A percentile compares a stretch with the other conserved stretches of the same genome.
Evolutionary conservation across 352 stramenopile species (phyloP).

Genomic region (Pythium dissotocum): DNA sequence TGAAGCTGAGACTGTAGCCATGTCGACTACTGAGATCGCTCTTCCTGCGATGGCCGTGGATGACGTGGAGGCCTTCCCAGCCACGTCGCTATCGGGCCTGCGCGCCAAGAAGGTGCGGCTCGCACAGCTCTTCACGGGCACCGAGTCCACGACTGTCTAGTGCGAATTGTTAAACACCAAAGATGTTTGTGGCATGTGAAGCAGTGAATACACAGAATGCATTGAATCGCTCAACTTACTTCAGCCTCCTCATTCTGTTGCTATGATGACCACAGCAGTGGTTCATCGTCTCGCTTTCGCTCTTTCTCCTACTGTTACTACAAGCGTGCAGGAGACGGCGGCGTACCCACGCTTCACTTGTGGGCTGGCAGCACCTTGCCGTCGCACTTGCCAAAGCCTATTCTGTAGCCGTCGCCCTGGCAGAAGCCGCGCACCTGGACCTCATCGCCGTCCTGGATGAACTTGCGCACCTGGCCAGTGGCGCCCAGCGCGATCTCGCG

Average conservation of each 20-base stretch:
- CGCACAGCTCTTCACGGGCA: conserved; percentile 21
- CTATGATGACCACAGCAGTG: too few species aligned
- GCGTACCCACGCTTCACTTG: conserved; percentile 33
- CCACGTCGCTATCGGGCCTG: not conserved
- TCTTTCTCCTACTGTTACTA: not conserved
- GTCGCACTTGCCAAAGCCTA: conserved; percentile 95
- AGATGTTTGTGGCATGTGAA: not conserved
- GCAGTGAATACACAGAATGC: not conserved
- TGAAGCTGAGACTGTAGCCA: not conserved
- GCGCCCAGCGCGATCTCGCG: conserved; percentile 74
- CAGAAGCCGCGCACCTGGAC: conserved; percentile 93
- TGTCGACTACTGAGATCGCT: not conserved
- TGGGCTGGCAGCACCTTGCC: conserved; percentile 90
- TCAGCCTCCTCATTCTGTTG: not conserved
- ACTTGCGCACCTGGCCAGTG: conserved; percentile 86
- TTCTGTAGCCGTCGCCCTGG: conserved; percentile 88
- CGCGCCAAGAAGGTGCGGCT: conserved; percentile 27
- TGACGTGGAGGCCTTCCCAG: conserved; percentile 19
- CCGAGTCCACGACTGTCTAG: conserved; percentile 25
- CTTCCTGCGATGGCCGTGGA: conserved; percentile 22
- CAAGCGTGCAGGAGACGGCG: conserved; percentile 1
- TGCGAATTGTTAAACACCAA: not conserved
- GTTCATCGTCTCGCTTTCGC: not conserved
- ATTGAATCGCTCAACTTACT: not conserved
- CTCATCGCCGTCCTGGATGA: conserved; percentile 94